These are phyloP conservation scores for Russula abietina DNA, from an alignment of 768 basidiomycete genomes.

Conservation along the genomic window DNA sequence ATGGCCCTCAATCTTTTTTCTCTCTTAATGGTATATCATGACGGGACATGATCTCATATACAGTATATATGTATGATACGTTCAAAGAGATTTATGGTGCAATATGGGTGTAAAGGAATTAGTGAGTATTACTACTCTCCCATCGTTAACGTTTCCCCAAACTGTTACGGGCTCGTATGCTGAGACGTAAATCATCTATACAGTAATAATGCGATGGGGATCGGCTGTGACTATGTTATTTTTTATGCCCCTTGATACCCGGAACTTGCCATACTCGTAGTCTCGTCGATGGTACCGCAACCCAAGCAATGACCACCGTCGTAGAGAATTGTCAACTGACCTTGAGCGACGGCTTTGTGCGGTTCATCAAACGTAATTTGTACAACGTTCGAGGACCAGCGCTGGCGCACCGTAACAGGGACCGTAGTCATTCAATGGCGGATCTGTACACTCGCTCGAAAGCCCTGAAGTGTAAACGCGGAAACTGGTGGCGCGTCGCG, in stretches of 20 bases:
- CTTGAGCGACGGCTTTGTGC: slow-evolving; percentile 64
- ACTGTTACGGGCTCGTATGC: background rate
- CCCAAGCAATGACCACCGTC: slow-evolving; percentile 77
- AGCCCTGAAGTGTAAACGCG: slow-evolving; percentile 40
- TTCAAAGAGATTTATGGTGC: background rate
- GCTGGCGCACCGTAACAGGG: slow-evolving; percentile 24
- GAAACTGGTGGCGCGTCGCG: slow-evolving; percentile 45
- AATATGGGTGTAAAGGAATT: too few relatives aligned
- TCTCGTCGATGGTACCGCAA: slow-evolving; percentile 56
- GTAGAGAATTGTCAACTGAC: slow-evolving; percentile 76
- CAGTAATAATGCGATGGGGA: background rate
- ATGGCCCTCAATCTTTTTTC: background rate
- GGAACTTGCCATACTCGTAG: background rate
- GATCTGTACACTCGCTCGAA: slow-evolving; percentile 50
- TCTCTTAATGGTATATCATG: slow-evolving; percentile 2
- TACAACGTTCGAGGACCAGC: slow-evolving; percentile 25
- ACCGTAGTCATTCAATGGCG: slow-evolving; percentile 63
- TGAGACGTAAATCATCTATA: background rate
- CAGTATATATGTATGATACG: background rate
- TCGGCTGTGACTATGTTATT: background rate
- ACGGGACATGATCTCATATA: background rate
- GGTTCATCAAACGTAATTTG: slow-evolving; percentile 53
- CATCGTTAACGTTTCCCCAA: too few relatives aligned
- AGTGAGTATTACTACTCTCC: too few relatives aligned
- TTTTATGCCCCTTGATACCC: too few relatives aligned